Evolutionary conservation across 257 asterid genomes (phyloP).

Genomic region (Nicotiana noctiflora): DNA sequence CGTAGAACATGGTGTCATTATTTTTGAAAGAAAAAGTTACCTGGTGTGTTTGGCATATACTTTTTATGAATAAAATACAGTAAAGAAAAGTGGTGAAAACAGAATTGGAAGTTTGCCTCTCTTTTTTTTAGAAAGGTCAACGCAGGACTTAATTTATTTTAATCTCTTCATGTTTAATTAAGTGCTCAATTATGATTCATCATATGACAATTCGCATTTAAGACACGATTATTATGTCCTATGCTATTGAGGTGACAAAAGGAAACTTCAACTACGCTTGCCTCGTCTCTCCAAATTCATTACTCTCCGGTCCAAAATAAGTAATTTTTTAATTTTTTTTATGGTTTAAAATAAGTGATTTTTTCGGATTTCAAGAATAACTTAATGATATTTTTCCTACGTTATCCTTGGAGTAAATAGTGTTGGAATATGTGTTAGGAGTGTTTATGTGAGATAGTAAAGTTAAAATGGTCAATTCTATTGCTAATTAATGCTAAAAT

Average conservation of each 20-base stretch:
- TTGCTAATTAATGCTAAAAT: no score
- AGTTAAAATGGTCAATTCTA: no score
- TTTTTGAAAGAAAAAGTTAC: conserved; percentile 1
- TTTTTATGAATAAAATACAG: background rate
- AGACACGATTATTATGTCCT: background rate
- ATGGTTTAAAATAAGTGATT: no score
- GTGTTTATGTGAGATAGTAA: no score
- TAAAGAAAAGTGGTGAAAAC: background rate
- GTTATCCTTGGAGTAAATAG: no score
- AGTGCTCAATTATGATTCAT: background rate
- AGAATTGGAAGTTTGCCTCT: background rate
- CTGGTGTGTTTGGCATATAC: conserved; percentile 8
- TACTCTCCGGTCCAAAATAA: no score
- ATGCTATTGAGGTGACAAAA: background rate
- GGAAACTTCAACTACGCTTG: no score
- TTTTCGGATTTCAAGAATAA: no score
- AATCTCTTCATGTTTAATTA: background rate
- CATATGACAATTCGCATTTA: background rate
- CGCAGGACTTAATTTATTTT: background rate
- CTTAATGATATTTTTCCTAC: no score
- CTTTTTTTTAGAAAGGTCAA: background rate
- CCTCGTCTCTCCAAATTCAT: background rate
- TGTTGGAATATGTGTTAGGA: no score
- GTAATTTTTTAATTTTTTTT: no score
- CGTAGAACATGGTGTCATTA: background rate